Evolutionary conservation across 2,329 filamentous ascomycete genomes (phyloP), one percentile per base, ranked within the genome.

Genomic region (Teratosphaeria viscida): DNA sequence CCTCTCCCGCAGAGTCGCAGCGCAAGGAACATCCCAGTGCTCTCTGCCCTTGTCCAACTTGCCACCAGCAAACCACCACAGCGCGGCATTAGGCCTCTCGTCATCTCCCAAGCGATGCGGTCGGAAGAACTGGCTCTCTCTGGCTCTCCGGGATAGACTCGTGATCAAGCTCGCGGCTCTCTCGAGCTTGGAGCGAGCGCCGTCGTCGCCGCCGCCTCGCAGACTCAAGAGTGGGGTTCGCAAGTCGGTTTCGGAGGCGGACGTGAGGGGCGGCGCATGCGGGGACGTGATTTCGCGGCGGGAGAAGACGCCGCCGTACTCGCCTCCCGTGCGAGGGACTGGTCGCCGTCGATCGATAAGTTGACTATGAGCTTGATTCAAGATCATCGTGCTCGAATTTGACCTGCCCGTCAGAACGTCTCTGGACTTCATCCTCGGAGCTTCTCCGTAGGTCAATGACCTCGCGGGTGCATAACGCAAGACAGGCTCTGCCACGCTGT

Each of bases 41-140:
- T 52, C 37, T 35, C 26, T 34, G 2, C 35, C 10, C 32, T 26
- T 43, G 14, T 34, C n/a, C 16, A 59, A 8, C 11, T 55, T 32
- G 16, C 60, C 60, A 8, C 60, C 57, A 12, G 58, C 60, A 11
- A 62, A 53, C 35, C 43, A 62, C 60, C 60, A 62, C 23, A 60
- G 26, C 32, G 54, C 16, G 14, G 55, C 49, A 52, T 57, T 58
- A 7, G 60, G 60, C 8, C 58, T n/a, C 26, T 62, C 57, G 16
- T 39, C 12, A 29, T 52, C 58, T 19, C 56, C 43, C 39, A 62
- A 47, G 3, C 55, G 57, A 3, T 34, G 27, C 6, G 55, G 60
- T 11, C 53, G 19, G 7, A 19, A 8, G 43, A 49, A 49, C 5
- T 23, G 43, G 5, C 23, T 49, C 7, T 5, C 5, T 7, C 3